phyloP scores from a whole-genome alignment of 495 filamentous ascomycete genomes.

The Polyplosphaeria fusca region DNA sequence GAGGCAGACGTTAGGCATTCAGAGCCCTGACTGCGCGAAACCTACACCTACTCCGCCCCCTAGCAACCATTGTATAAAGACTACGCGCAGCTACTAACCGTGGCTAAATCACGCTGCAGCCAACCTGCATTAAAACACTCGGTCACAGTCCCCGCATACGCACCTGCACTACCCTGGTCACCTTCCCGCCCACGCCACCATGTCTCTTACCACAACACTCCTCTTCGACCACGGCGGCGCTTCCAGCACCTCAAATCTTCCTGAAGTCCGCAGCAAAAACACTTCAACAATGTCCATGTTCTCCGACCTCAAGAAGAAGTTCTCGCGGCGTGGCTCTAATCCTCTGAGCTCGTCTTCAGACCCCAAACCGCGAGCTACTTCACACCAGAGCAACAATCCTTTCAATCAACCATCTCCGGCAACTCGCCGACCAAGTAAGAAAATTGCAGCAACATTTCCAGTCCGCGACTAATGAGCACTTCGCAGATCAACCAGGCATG shows the following conservation, averaged over 20 bases:
- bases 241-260: conserved; percentile 7
- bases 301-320: conserved; percentile 19
- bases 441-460: no score
- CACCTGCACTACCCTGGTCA: not conserved
- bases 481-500: conserved; percentile 40
- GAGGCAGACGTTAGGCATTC: no score
- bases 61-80: no score
- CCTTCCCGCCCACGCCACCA: not conserved
- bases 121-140: no score
- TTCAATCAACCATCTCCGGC: conserved; percentile 26
- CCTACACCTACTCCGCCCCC: no score
- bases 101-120: no score
- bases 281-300: conserved; percentile 6
- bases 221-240: conserved; percentile 1
- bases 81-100: no score
- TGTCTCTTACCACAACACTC: conserved; percentile 5
- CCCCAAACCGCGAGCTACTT: not conserved
- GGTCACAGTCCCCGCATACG: no score
- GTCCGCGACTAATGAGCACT: not conserved
- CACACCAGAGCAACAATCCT: conserved; percentile 17
- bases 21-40: no score
- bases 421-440: conserved; percentile 39
- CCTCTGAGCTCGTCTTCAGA: conserved; percentile 1
- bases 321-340: conserved; percentile 4
- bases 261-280: not conserved